Base-by-base conservation (phyloP, 345 rosid species). In the Salix caprea region DNA sequence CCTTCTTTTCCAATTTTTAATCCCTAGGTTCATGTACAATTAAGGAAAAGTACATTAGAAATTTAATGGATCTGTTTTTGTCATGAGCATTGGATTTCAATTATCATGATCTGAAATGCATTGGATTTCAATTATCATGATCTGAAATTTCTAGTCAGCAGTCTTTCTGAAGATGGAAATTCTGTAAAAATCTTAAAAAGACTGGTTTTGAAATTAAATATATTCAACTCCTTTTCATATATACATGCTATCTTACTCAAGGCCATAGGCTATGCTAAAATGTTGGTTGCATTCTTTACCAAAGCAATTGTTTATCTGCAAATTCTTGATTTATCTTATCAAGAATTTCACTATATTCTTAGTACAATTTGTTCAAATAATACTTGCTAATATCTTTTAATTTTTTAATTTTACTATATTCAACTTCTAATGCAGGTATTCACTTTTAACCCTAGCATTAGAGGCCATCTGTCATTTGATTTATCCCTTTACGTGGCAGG, bases 401-500 rank as follows among this genome's bases (percentile, higher is more conserved):
- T 19, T 37, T 68, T 19, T 19, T 32, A 32, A 32, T 32, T 32
- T 32, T 32, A 32, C 34, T 32, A 32, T 32, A 3, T 32, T 32
- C 34, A 28, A 28, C 30, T 32, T 32, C 34, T 32, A 4, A 32
- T 32, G 34, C 0, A 32, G 34, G 34, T 32, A 32, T 32, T 32
- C 34, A 32, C 34, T 32, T 32, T 32, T 32, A 32, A 32, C 34
- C 34, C 5, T 32, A 32, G 34, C 34, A 24, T 89, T 98, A 68
- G 99, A 96, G 86, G 94, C 97, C 79, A 89, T 96, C 84, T 94
- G 97, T 81, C 99, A 96, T 89, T 85, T 96, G 78, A 94, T 96
- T 75, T 96, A 88, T 87, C 99, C 99, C 72, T 92, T 96, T 80
- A 86, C 98, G 82, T 96, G 99, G 99, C 98, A 90, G 98, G 99